Conservation (phyloP, 129 eudicot genomes). For the Scalesia atractyloides region DNA sequence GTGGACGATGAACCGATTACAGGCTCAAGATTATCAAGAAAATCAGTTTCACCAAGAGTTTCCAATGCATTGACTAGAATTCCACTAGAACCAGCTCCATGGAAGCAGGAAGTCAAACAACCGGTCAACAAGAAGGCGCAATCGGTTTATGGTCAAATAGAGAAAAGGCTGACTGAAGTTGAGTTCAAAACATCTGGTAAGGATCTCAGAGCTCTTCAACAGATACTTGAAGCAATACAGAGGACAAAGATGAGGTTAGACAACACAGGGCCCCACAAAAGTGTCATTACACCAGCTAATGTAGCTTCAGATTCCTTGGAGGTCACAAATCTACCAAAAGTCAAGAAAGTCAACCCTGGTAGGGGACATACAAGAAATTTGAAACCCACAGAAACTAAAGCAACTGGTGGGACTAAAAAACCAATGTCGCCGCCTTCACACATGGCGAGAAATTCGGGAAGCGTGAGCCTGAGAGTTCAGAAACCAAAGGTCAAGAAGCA, state of each 20-base stretch:
- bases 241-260: conserved; percentile 52
- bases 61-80: conserved; percentile 34
- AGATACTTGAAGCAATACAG: conserved; percentile 88
- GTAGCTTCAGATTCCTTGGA: conserved; percentile 31
- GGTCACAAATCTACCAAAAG: conserved; percentile 31
- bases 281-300: conserved; percentile 21
- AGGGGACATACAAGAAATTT: conserved; percentile 21
- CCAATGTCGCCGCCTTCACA: conserved; percentile 32
- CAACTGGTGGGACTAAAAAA: conserved; percentile 32
- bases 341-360: conserved; percentile 37
- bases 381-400: conserved; percentile 39
- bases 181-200: conserved; percentile 87
- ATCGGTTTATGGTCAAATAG: conserved; percentile 74
- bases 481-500: conserved; percentile 34
- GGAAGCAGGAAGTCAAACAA: conserved; percentile 63
- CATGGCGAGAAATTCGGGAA: conserved; percentile 32
- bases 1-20: conserved; percentile 30
- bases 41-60: conserved; percentile 42
- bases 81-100: conserved; percentile 76
- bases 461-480: conserved; percentile 50
- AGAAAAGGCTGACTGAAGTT: conserved; percentile 67
- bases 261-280: conserved; percentile 21
- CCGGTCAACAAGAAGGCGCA: conserved; percentile 34
- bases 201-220: conserved; percentile 94
- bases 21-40: conserved; percentile 39